Percentiles rank a stretch among this genome's conserved stretches.
Conservation (phyloP, 208 protist species). For the Jaenimonas drosophilae region DNA sequence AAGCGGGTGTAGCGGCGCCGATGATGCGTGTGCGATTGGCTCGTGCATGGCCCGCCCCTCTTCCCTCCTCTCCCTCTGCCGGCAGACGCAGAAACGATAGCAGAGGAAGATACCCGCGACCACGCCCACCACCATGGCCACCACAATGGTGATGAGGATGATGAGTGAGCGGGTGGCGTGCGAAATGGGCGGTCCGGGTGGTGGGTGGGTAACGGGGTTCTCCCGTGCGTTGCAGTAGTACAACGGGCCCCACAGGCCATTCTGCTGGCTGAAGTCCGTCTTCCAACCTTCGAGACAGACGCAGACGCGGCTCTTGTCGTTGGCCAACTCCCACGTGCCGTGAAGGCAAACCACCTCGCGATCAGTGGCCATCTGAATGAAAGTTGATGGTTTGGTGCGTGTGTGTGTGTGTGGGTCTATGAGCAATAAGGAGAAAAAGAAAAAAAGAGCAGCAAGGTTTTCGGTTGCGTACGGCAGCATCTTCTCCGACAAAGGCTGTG, state of each 20-base stretch:
- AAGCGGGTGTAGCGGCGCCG: too few relatives aligned
- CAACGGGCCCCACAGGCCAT: background rate
- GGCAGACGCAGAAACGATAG: background rate
- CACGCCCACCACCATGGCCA: background rate
- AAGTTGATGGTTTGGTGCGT: background rate
- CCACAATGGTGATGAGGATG: background rate
- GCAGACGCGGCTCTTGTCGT: background rate
- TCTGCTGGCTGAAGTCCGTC: background rate
- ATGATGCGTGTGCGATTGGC: too few relatives aligned
- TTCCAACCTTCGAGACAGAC: background rate
- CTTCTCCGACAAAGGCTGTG: background rate
- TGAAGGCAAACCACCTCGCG: conserved; percentile 1
- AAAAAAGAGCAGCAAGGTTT: background rate
- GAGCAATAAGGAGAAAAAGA: background rate
- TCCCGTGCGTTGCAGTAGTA: background rate
- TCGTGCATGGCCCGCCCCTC: too few relatives aligned
- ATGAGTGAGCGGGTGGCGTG: background rate
- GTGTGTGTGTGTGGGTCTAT: background rate
- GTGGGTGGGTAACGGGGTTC: background rate
- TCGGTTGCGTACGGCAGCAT: background rate
- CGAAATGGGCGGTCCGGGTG: background rate
- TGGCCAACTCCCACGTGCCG: conserved; percentile 1
- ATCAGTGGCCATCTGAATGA: background rate
- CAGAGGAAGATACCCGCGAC: background rate
- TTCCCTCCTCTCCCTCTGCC: background rate